Evolutionary conservation across 164 flowering plant species (phyloP).

Genomic region (Piper longum): DNA sequence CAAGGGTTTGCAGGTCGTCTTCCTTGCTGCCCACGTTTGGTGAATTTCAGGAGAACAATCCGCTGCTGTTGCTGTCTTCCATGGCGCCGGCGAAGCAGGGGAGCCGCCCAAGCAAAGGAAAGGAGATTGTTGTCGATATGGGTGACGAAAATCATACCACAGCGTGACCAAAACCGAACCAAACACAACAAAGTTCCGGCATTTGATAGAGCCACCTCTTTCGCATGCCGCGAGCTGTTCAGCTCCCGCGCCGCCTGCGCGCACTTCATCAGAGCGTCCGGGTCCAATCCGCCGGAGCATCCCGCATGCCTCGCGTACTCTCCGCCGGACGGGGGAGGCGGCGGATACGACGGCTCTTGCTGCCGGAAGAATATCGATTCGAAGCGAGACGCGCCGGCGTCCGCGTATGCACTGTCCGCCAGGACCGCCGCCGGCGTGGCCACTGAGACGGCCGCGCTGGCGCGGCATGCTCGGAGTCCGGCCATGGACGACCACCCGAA

Average conservation of each 20-base stretch:
- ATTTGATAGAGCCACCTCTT: slow-evolving; percentile 28
- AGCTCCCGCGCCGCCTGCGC: slow-evolving; percentile 47
- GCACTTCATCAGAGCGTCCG: slow-evolving; percentile 70
- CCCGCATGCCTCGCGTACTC: slow-evolving; percentile 62
- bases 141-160: no score
- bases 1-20: no score
- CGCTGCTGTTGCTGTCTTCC: no score
- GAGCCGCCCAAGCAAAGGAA: no score
- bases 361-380: not conserved
- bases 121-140: no score
- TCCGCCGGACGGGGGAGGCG: slow-evolving; percentile 1
- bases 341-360: slow-evolving; percentile 1
- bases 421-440: slow-evolving; percentile 1
- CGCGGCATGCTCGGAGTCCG: not conserved
- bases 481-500: not conserved
- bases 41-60: no score
- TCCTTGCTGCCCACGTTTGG: no score
- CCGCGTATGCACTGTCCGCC: slow-evolving; percentile 1
- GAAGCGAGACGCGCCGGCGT: slow-evolving; percentile 5
- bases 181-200: not conserved
- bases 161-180: not conserved
- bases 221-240: slow-evolving; percentile 29
- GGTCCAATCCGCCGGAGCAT: slow-evolving; percentile 73
- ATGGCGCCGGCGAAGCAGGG: no score
- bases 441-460: not conserved